Evolutionary conservation across 768 basidiomycete genomes (phyloP).

Genomic region (Erythrobasidium yunnanense): DNA sequence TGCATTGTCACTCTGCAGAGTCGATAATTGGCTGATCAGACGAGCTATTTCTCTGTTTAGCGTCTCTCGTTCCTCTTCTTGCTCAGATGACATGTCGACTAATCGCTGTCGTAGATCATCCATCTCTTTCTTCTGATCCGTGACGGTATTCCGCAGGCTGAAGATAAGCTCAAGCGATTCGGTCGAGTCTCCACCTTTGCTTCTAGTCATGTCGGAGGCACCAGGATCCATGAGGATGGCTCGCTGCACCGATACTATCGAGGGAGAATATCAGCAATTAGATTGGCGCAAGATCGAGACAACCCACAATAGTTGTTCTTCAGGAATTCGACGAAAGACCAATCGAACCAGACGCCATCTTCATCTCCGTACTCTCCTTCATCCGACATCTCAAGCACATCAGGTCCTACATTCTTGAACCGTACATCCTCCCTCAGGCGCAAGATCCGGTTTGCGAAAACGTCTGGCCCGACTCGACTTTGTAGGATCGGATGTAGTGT

Average conservation of each 20-base stretch:
- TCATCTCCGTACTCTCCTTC: slow-evolving; percentile 40
- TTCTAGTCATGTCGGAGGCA: slow-evolving; percentile 52
- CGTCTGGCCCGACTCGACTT: slow-evolving; percentile 72
- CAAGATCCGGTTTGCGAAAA: slow-evolving; percentile 72
- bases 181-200: slow-evolving; percentile 47
- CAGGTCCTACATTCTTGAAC: slow-evolving; percentile 80
- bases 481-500: slow-evolving; percentile 82
- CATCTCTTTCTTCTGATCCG: slow-evolving; percentile 54
- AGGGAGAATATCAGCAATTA: not conserved
- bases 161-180: slow-evolving; percentile 70
- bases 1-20: slow-evolving; percentile 44
- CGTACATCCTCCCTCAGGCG: slow-evolving; percentile 82
- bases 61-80: slow-evolving; percentile 33
- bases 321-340: slow-evolving; percentile 96
- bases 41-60: slow-evolving; percentile 8
- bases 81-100: slow-evolving; percentile 32
- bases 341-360: slow-evolving; percentile 86
- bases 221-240: slow-evolving; percentile 45
- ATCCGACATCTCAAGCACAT: slow-evolving; percentile 54
- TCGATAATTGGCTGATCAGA: slow-evolving; percentile 46
- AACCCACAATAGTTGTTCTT: slow-evolving; percentile 88
- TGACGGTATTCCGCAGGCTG: slow-evolving; percentile 72
- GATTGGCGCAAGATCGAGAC: not conserved
- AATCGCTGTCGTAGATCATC: slow-evolving; percentile 40
- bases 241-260: slow-evolving; percentile 44